These are phyloP conservation scores for Annulohypoxylon nitens DNA, from an alignment of 495 filamentous ascomycete genomes.

Conservation along the genomic window DNA sequence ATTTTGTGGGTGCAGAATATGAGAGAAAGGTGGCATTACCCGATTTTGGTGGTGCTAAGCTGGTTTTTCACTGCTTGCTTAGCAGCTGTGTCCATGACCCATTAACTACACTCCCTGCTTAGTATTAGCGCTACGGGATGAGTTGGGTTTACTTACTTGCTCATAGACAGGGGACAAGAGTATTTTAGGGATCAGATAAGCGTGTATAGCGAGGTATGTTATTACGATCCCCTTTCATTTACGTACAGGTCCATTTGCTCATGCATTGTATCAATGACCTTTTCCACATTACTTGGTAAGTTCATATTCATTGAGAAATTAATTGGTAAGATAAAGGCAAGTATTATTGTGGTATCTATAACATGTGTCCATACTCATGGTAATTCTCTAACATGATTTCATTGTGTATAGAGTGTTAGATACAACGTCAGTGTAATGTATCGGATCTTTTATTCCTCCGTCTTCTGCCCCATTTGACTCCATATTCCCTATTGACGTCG, in stretches of 20 bases:
- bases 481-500: too few species aligned
- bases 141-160: not conserved
- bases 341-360: not conserved
- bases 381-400: too few species aligned
- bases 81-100: not conserved
- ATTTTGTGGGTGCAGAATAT: not conserved
- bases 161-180: not conserved
- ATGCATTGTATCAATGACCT: not conserved
- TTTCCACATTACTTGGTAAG: not conserved
- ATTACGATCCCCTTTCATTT: not conserved
- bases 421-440: too few species aligned
- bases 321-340: not conserved
- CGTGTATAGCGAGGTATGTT: constrained; percentile 9
- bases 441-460: too few species aligned
- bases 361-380: not conserved
- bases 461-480: too few species aligned
- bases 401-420: too few species aligned
- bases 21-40: not conserved
- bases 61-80: not conserved
- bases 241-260: not conserved
- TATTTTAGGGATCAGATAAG: not conserved
- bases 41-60: not conserved
- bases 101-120: not conserved
- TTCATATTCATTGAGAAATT: not conserved
- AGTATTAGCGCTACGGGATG: not conserved